A percentile compares a stretch with the other conserved stretches of the same genome.
Conservation (phyloP, 306 rosid species). For the Quercus suber region DNA sequence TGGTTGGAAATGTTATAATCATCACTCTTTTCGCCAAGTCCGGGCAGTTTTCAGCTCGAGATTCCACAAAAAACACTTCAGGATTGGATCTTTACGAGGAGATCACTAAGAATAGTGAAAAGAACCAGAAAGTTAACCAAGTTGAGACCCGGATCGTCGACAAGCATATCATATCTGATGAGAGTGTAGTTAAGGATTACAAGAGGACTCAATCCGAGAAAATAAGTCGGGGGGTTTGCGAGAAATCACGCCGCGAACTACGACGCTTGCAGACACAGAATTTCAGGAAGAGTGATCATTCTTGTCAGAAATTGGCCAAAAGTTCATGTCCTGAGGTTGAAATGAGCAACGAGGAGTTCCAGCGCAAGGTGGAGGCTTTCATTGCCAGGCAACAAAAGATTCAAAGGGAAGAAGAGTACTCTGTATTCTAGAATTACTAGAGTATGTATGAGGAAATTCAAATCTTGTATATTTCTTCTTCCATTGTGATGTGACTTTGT, state of each 20-base stretch:
- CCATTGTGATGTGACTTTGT: background rate
- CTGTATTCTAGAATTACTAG: background rate
- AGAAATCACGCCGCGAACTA: conserved; percentile 29
- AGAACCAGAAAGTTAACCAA: conserved; percentile 16
- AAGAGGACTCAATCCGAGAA: conserved; percentile 51
- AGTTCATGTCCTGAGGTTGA: conserved; percentile 45
- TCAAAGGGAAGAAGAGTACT: conserved; percentile 49
- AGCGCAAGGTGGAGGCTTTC: conserved; percentile 72
- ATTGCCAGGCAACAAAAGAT: conserved; percentile 74
- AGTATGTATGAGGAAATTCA: background rate
- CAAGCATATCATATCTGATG: background rate
- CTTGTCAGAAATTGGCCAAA: background rate
- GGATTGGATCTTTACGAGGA: conserved; percentile 51
- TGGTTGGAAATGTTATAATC: conserved; percentile 69
- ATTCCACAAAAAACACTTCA: conserved; percentile 14
- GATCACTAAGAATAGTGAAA: conserved; percentile 36
- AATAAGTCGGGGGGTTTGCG: conserved; percentile 5
- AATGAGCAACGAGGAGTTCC: conserved; percentile 82
- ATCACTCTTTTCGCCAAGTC: conserved; percentile 68
- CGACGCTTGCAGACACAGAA: conserved; percentile 56
- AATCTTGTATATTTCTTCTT: background rate
- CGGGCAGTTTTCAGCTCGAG: conserved; percentile 43
- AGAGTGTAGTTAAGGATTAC: conserved; percentile 26
- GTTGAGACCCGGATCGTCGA: background rate
- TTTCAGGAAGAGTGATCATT: conserved; percentile 8